Evolutionary conservation across 805 yeast species (phyloP), one percentile per base, ranked within the genome.

Genomic region (Schwanniomyces occidentalis): DNA sequence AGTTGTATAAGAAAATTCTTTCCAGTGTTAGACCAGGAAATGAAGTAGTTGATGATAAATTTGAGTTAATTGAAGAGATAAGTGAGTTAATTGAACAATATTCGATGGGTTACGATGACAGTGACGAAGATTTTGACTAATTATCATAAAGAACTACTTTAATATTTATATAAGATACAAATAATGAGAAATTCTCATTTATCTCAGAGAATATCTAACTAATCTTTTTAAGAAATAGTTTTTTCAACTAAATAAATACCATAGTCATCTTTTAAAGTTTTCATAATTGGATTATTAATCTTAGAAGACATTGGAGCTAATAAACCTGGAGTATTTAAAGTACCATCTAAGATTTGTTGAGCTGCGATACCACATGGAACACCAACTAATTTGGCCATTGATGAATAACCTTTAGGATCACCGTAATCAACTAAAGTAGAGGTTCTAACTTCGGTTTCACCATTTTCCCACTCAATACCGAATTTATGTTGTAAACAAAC

Each of bases 321-420:
- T 59, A 93, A 75, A 51, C 99, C 99, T 43, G 72, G 76, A 51
- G 75, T 74, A 53, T 80, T 74, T 49, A 76, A 72, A 38, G 82
- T 78, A 48, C 96, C 96, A 49, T 85, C 79, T 53, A 93, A 75
- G 44, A 93, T 85, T 65, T 85, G 83, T 69, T 80, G 79, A 40
- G 85, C 75, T 19, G 98, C 99, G 61, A 93, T 95, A 36, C 96
- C 96, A 70, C 96, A 91, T 49, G 99, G 99, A 45, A 89, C 91
- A 73, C 99, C 99, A 37, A 93, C 99, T 46, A 87, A 78, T 63
- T 91, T 90, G 49, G 99, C 99, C 99, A 93, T 93, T 22, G 98
- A 90, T 25, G 95, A 84, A 81, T 91, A 93, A 42, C 90, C 88
- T 43, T 77, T 70, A 52, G 84, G 84, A 49, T 76, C 81, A 71